phyloP scores from a whole-genome alignment of 441 rosid genomes.

The Gossypium davidsonii region DNA sequence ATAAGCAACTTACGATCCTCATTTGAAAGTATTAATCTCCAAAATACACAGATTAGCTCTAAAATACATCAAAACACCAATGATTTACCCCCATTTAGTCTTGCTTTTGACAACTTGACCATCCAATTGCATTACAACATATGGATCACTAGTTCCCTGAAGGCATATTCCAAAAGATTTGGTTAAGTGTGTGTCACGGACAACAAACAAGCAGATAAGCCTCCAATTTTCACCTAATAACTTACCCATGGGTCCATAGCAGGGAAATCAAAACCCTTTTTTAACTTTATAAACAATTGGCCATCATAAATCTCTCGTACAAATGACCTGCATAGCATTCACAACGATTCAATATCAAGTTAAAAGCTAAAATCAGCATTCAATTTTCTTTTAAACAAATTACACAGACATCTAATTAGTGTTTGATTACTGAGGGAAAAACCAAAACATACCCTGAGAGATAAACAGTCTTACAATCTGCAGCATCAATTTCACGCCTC shows the following conservation, averaged over 20 bases:
- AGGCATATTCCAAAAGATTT: constrained; percentile 5
- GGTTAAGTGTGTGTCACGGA: neutral
- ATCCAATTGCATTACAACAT: constrained; percentile 80
- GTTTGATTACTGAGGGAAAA: neutral
- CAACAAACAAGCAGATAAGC: neutral
- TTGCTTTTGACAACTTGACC: constrained; percentile 85
- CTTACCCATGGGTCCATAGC: constrained; percentile 96
- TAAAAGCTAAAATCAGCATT: neutral
- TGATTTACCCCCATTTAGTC: constrained; percentile 60
- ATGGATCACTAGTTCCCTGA: constrained; percentile 90
- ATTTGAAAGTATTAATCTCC: neutral
- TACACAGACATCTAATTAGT: neutral
- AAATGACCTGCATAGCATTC: constrained; percentile 50
- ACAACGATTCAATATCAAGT: constrained; percentile 1
- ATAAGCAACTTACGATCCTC: neutral
- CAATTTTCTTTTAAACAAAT: neutral
- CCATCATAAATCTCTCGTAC: constrained; percentile 80
- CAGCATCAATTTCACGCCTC: constrained; percentile 71
- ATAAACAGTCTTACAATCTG: constrained; percentile 70
- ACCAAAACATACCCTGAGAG: constrained; percentile 69
- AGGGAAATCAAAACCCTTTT: constrained; percentile 68
- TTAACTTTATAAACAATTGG: constrained; percentile 67
- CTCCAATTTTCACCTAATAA: constrained; percentile 1
- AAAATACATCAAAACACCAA: constrained; percentile 8
- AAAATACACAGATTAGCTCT: neutral